Percentiles rank a stretch among this genome's conserved stretches.
Conservation (phyloP, 164 flowering plant species). For the Hamamelis virginiana region DNA sequence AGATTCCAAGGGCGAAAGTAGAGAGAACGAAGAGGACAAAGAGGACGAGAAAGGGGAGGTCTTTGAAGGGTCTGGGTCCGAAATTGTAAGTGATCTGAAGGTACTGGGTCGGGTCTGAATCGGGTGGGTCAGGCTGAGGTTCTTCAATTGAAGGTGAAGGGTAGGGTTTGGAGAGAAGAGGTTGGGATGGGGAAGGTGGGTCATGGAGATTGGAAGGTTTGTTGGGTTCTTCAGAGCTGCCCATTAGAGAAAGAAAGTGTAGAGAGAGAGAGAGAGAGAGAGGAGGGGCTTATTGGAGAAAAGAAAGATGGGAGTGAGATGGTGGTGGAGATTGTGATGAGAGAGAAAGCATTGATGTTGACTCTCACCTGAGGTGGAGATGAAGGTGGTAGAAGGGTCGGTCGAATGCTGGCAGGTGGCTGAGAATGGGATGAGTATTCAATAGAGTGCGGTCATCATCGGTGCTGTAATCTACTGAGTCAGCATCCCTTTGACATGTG, state of each 20-base stretch:
- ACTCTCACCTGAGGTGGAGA: not conserved
- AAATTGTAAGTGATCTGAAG: constrained; percentile 76
- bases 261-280: not conserved
- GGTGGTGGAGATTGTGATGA: constrained; percentile 22
- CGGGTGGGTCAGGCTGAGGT: constrained; percentile 20
- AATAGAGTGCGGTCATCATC: no score
- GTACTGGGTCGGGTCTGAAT: constrained; percentile 55
- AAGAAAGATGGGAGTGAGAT: not conserved
- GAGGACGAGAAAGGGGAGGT: constrained; percentile 70
- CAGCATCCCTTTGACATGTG: no score
- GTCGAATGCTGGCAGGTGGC: no score
- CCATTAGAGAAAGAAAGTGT: constrained; percentile 35
- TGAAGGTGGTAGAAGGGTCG: not conserved
- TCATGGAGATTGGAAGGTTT: constrained; percentile 30
- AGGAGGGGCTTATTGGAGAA: not conserved
- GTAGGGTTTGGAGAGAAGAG: constrained; percentile 63
- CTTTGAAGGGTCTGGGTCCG: constrained; percentile 66
- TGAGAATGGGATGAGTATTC: no score
- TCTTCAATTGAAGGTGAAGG: constrained; percentile 28
- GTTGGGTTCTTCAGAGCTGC: constrained; percentile 39
- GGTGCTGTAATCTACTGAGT: no score
- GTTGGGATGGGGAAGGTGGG: constrained; percentile 46
- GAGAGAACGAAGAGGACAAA: constrained; percentile 56
- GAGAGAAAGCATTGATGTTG: not conserved
- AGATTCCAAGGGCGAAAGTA: constrained; percentile 83